These are phyloP conservation scores for Capillidium rhysosporum DNA, from an alignment of 371 early-diverging fungal species.

Conservation along the genomic window DNA sequence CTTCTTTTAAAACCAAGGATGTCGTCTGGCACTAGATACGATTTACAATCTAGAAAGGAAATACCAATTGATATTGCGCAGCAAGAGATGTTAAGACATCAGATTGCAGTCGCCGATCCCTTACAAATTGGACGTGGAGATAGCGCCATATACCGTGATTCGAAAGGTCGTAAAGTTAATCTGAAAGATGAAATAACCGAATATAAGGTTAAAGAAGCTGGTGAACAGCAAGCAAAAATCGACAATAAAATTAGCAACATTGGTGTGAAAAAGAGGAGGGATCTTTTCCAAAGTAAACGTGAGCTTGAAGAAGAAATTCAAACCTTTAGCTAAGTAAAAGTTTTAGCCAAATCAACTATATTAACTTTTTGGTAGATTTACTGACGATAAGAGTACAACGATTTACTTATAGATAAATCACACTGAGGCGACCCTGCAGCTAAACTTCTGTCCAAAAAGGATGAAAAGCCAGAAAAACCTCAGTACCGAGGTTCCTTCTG, in stretches of 20 bases:
- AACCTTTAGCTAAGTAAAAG: slow-evolving; percentile 35
- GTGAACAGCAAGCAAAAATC: slow-evolving; percentile 35
- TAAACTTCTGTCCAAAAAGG: slow-evolving; percentile 22
- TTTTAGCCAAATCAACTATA: slow-evolving; percentile 2
- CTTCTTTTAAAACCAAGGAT: slow-evolving; percentile 13
- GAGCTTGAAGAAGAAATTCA: slow-evolving; percentile 30
- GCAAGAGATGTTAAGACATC: slow-evolving; percentile 11
- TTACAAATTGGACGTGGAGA: slow-evolving; percentile 23
- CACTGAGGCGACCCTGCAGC: slow-evolving; percentile 52
- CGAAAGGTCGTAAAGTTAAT: slow-evolving; percentile 46
- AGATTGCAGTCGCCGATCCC: slow-evolving; percentile 18
- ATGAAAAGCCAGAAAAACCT: slow-evolving; percentile 16
- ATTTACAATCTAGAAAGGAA: slow-evolving; percentile 26
- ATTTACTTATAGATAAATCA: slow-evolving; percentile 28
- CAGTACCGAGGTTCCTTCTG: slow-evolving; percentile 31
- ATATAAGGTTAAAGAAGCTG: slow-evolving; percentile 26
- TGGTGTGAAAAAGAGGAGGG: slow-evolving; percentile 45
- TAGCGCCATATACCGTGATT: slow-evolving; percentile 58
- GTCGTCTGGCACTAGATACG: slow-evolving; percentile 29
- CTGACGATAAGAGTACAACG: slow-evolving; percentile 39
- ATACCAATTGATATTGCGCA: slow-evolving; percentile 22
- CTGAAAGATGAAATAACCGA: slow-evolving; percentile 34
- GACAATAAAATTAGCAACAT: slow-evolving; percentile 46
- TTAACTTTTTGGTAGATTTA: slow-evolving; percentile 17
- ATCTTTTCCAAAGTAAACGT: slow-evolving; percentile 21